Conservation (phyloP, 2,329 filamentous ascomycete species). For the Blastomyces emzantsi region DNA sequence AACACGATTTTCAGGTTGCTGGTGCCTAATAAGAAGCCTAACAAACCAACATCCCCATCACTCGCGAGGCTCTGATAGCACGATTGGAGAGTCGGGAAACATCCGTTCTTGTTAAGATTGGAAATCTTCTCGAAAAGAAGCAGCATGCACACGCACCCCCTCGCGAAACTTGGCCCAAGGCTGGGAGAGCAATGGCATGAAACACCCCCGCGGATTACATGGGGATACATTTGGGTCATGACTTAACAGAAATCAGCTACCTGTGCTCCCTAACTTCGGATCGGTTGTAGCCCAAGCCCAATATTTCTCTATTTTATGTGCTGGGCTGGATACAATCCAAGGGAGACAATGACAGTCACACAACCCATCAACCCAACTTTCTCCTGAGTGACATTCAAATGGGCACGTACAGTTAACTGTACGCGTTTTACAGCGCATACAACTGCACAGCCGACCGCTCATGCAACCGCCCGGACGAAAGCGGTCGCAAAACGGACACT, state of each 20-base stretch:
- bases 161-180: not conserved
- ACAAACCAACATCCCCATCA: not conserved
- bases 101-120: not conserved
- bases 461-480: slow-evolving; percentile 1
- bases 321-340: not conserved
- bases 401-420: not conserved
- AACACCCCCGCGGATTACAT: not conserved
- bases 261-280: not conserved
- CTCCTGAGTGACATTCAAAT: not conserved
- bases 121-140: not conserved
- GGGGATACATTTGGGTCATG: not conserved
- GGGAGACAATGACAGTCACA: not conserved
- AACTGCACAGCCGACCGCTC: not conserved
- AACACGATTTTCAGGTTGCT: not conserved
- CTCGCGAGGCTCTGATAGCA: not conserved
- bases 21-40: not conserved
- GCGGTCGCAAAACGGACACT: not conserved
- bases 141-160: not conserved
- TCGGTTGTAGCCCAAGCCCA: not conserved
- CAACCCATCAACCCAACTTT: not conserved
- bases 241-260: not conserved
- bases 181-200: not conserved
- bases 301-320: not conserved
- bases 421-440: not conserved
- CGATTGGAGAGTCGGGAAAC: not conserved